These are phyloP conservation scores for Zostera marina DNA, from an alignment of 116 monocot species.

Conservation along the genomic window DNA sequence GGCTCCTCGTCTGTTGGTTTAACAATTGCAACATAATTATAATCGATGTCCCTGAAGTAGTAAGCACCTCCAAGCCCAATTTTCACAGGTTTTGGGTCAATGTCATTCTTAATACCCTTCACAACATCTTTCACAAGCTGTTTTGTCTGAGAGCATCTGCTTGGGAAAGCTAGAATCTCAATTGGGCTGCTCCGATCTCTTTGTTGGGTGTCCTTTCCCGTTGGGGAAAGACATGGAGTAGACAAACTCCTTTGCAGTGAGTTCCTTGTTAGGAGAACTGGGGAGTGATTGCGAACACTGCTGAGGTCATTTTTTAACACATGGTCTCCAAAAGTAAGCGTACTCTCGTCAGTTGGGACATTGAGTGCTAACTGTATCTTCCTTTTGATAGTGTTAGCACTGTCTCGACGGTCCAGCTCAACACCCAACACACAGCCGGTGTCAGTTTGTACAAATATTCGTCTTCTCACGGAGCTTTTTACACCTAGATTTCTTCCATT, in stretches of 20 bases:
- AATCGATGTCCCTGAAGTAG: conserved; percentile 56
- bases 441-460: conserved; percentile 78
- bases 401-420: conserved; percentile 65
- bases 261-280: conserved; percentile 66
- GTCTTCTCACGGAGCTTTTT: conserved; percentile 30
- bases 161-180: conserved; percentile 63
- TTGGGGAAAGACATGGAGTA: conserved; percentile 75
- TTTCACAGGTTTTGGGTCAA: conserved; percentile 57
- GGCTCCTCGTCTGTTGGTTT: conserved; percentile 94
- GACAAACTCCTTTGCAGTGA: conserved; percentile 61
- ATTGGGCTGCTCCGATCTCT: conserved; percentile 47
- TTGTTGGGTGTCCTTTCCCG: conserved; percentile 46
- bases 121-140: conserved; percentile 58
- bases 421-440: conserved; percentile 57
- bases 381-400: conserved; percentile 71
- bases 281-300: conserved; percentile 46
- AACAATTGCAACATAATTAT: conserved; percentile 59
- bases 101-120: conserved; percentile 51
- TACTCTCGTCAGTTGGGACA: conserved; percentile 61
- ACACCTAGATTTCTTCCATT: conserved; percentile 26
- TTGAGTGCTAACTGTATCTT: conserved; percentile 57
- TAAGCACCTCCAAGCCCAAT: conserved; percentile 86
- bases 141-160: conserved; percentile 27
- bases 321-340: conserved; percentile 58
- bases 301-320: conserved; percentile 68